Base-by-base conservation (phyloP, 192 early-diverging fungal species). In the Spinellus fusiger region DNA sequence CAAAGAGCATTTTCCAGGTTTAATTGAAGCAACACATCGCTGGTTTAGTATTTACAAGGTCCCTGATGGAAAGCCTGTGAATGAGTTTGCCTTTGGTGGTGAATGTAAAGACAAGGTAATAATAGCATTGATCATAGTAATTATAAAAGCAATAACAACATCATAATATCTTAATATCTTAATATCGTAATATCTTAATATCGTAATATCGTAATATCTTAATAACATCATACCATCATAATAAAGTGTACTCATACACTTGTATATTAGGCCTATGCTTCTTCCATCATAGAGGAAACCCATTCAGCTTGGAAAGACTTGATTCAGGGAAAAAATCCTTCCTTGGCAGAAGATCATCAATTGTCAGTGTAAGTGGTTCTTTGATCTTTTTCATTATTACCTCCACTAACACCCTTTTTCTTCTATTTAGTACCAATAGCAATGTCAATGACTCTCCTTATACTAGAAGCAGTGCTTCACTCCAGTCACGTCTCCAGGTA, bases 21-120 rank as follows among this genome's bases (percentile, higher is more conserved):
- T 99, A 31, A 74, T 99, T 38, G 86, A 92, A 47, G 97, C 97
- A 48, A 94, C 94, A 33, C 92, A 95, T 79, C 92, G 97, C 73
- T 99, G 95, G 95, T 97, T 99, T 93, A 91, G 93, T 72, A 94
- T 98, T 83, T 98, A 99, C 89, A 98, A 99, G 84, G 94, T 99
- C 70, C 97, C 97, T 48, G 97, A 99, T 82, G 95, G 93, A 63
- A 99, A 99, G 84, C 94, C 93, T 57, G 95, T 94, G 80, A 99
- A 99, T 85, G 83, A 93, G 84, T 99, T 99, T 83, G 97, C 97
- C 40, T 99, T 99, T 83, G 84, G 77, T 69, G 90, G 90, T 48
- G 82, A 88, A 72, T 88, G 86, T 64, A 89, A 85, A 78, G 83
- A 87, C 80, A 85, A 73, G 54, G 78, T 77, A 53, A 55, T 47